These are phyloP conservation scores for Ogataea thermomethanolica DNA, from an alignment of 805 yeast species.

Conservation along the genomic window DNA sequence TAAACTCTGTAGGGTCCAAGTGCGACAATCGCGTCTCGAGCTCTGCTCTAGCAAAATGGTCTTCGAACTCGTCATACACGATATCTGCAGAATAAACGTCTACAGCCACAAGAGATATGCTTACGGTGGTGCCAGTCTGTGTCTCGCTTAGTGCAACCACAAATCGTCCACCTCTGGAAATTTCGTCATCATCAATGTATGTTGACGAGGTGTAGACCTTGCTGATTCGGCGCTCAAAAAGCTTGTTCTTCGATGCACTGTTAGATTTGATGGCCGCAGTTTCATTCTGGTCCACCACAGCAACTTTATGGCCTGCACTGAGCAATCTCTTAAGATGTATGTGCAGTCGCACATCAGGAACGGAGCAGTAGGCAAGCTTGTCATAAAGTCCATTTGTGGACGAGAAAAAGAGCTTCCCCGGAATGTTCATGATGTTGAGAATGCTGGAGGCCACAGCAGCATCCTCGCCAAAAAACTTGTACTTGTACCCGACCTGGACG, in stretches of 20 bases:
- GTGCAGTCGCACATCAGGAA: conserved; percentile 74
- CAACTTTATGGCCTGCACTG: conserved; percentile 73
- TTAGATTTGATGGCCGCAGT: conserved; percentile 67
- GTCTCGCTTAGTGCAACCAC: conserved; percentile 43
- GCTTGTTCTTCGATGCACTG: conserved; percentile 47
- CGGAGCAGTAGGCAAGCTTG: conserved; percentile 76
- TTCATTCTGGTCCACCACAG: conserved; percentile 81
- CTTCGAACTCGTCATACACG: conserved; percentile 66
- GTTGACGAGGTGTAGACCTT: conserved; percentile 82
- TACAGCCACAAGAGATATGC: conserved; percentile 53
- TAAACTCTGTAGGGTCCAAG: conserved; percentile 72
- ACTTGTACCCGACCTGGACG: conserved; percentile 90
- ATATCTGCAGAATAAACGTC: conserved; percentile 76
- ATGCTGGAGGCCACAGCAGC: conserved; percentile 67
- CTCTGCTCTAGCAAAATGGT: conserved; percentile 52
- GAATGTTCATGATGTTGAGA: conserved; percentile 66
- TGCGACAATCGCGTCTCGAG: conserved; percentile 73
- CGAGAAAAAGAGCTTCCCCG: conserved; percentile 51
- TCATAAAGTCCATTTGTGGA: conserved; percentile 45
- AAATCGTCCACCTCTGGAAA: conserved; percentile 35
- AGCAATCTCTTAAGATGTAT: conserved; percentile 73
- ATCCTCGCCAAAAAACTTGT: conserved; percentile 81
- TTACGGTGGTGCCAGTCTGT: conserved; percentile 8
- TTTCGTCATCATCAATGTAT: conserved; percentile 49
- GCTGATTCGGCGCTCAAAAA: conserved; percentile 67